These are phyloP conservation scores for Castanea sativa DNA, from an alignment of 306 rosid species.

Conservation along the genomic window DNA sequence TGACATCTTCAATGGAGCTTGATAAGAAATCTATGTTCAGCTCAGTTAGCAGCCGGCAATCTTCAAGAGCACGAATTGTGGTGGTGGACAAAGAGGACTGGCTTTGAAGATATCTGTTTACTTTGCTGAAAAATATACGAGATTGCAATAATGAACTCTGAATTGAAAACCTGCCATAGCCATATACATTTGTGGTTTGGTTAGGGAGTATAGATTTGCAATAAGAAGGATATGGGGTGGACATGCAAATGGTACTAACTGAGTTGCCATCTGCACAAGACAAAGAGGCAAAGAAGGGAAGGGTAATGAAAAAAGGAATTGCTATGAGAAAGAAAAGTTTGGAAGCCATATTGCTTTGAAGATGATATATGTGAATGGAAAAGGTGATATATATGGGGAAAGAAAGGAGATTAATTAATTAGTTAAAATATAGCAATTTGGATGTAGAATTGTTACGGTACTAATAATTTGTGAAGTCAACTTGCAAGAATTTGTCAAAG, in stretches of 20 bases:
- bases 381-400: too few species aligned
- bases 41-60: background rate
- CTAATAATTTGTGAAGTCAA: too few species aligned
- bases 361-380: background rate
- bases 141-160: background rate
- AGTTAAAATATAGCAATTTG: too few species aligned
- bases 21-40: background rate
- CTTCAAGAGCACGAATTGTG: background rate
- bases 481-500: too few species aligned
- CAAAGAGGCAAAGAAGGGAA: background rate
- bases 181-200: background rate
- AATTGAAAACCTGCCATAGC: background rate
- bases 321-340: background rate
- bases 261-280: background rate
- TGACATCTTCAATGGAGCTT: background rate
- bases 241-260: background rate
- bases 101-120: background rate
- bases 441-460: too few species aligned
- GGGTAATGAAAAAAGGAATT: background rate
- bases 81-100: background rate
- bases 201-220: background rate
- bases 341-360: background rate
- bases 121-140: background rate
- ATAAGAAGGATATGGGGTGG: background rate
- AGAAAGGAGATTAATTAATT: too few species aligned